These are phyloP conservation scores for Coniosporium tulheliwenetii DNA, from an alignment of 2,329 filamentous ascomycete genomes.

Conservation along the genomic window DNA sequence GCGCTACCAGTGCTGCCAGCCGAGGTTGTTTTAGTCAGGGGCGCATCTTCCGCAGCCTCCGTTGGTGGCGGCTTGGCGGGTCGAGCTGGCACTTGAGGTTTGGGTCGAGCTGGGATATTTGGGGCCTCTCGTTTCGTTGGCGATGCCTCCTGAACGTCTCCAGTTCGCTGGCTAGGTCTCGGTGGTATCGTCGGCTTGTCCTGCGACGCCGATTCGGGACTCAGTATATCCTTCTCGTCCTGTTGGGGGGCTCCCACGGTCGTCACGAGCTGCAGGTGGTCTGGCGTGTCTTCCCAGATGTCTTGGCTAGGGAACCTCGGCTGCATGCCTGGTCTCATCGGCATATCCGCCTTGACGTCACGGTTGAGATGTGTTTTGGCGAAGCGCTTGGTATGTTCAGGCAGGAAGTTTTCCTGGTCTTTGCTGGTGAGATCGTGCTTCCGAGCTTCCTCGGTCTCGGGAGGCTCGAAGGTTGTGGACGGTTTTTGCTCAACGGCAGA, in stretches of 20 bases:
- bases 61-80: conserved; percentile 35
- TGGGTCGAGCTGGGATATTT: conserved; percentile 40
- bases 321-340: conserved; percentile 37
- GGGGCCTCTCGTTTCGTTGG: conserved; percentile 37
- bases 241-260: conserved; percentile 37
- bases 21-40: conserved; percentile 20
- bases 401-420: conserved; percentile 25
- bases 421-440: conserved; percentile 25
- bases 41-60: conserved; percentile 13
- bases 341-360: conserved; percentile 34
- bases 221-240: conserved; percentile 9
- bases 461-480: conserved; percentile 25
- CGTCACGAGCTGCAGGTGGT: conserved; percentile 65
- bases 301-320: conserved; percentile 81
- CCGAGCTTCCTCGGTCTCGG: conserved; percentile 34
- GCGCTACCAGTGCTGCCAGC: conserved; percentile 23
- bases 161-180: conserved; percentile 14
- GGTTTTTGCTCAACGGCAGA: conserved; percentile 17
- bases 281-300: conserved; percentile 87
- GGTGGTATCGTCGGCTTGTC: conserved; percentile 14
- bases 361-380: conserved; percentile 43
- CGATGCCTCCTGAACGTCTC: conserved; percentile 14
- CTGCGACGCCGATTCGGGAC: conserved; percentile 15
- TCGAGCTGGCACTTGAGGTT: conserved; percentile 46
- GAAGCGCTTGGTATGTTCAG: conserved; percentile 35